Evolutionary conservation across 2,329 filamentous ascomycete species (phyloP).

Genomic region (Elsinoe arachidis): DNA sequence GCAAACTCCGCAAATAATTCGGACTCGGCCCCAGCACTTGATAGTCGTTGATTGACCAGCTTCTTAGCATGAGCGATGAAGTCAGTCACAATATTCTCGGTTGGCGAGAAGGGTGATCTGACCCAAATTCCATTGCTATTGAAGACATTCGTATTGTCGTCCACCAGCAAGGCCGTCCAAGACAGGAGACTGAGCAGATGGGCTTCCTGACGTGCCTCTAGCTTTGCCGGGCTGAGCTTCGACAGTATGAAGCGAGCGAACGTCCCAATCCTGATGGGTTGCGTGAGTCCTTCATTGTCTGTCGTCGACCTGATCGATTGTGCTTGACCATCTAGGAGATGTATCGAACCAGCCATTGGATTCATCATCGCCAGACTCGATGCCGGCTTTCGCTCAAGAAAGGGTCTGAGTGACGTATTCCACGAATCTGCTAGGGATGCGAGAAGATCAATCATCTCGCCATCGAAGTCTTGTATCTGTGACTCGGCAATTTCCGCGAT

Average conservation of each 20-base stretch:
- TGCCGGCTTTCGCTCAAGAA: constrained; percentile 47
- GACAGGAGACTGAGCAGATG: constrained; percentile 44
- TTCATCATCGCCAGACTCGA: constrained; percentile 66
- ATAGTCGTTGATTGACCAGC: neutral
- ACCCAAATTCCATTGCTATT: constrained; percentile 48
- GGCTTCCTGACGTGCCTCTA: constrained; percentile 17
- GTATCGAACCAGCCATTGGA: constrained; percentile 59
- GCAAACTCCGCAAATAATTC: neutral
- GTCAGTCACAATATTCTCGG: constrained; percentile 45
- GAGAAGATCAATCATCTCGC: neutral
- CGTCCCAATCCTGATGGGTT: constrained; percentile 65
- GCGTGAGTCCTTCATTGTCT: constrained; percentile 50
- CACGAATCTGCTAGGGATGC: constrained; percentile 42
- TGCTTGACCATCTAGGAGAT: constrained; percentile 41
- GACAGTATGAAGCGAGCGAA: constrained; percentile 57
- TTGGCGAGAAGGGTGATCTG: constrained; percentile 27
- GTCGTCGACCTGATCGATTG: no score
- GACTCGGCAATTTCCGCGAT: constrained; percentile 33
- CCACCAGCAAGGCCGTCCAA: constrained; percentile 47
- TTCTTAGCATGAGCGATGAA: constrained; percentile 44
- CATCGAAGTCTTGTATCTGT: neutral
- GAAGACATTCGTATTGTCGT: constrained; percentile 51
- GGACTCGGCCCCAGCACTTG: neutral
- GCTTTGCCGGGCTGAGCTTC: constrained; percentile 13
- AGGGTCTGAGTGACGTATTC: constrained; percentile 51